Percentiles rank a stretch among this genome's conserved stretches.
Conservation (phyloP, 2,329 filamentous ascomycete genomes). For the Thielaviopsis populi region DNA sequence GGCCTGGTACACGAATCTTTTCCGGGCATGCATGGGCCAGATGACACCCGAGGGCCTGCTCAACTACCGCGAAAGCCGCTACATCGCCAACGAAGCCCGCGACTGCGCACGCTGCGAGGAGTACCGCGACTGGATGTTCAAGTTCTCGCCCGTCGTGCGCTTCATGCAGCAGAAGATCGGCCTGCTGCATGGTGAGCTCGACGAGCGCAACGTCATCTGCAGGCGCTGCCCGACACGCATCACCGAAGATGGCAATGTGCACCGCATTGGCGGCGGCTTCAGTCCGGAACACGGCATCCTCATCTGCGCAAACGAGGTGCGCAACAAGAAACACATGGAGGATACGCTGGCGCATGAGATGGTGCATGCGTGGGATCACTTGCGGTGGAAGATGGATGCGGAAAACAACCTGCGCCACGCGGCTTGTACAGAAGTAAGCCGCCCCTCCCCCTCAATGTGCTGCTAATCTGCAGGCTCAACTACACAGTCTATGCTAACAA, state of each 20-base stretch:
- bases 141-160: constrained; percentile 70
- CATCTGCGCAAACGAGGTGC: constrained; percentile 83
- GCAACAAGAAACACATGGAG: constrained; percentile 67
- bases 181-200: constrained; percentile 62
- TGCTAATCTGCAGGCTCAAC: neutral
- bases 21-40: constrained; percentile 60
- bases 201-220: constrained; percentile 63
- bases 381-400: constrained; percentile 83
- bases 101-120: constrained; percentile 74
- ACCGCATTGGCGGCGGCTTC: constrained; percentile 64
- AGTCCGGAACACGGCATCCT: constrained; percentile 74
- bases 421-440: constrained; percentile 73
- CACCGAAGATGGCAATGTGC: constrained; percentile 42
- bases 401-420: constrained; percentile 67
- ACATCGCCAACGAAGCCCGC: constrained; percentile 56
- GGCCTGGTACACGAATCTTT: constrained; percentile 68
- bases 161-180: constrained; percentile 74
- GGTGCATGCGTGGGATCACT: constrained; percentile 90
- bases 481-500: constrained; percentile 13
- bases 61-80: constrained; percentile 64
- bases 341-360: constrained; percentile 95
- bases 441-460: constrained; percentile 5
- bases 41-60: constrained; percentile 54
- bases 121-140: constrained; percentile 68
- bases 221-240: constrained; percentile 53